A percentile compares a stretch with the other conserved stretches of the same genome.
Evolutionary conservation across 2,329 filamentous ascomycete species (phyloP).

Genomic region (Nemania sp.): DNA sequence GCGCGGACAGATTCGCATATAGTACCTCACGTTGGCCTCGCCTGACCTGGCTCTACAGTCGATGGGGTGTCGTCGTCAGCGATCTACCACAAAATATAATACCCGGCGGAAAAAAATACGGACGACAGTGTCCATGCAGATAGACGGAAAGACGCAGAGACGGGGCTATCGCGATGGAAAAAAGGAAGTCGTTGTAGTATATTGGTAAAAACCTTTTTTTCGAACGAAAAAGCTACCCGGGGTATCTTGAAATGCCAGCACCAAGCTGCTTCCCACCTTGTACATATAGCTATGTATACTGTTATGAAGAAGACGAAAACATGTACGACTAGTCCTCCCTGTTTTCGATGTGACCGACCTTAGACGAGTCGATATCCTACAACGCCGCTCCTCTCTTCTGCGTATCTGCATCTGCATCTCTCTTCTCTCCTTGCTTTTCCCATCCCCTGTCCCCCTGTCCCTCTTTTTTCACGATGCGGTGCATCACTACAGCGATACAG

Average conservation of each 20-base stretch:
- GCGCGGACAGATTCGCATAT: too few species aligned
- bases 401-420: too few species aligned
- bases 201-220: conserved; percentile 2
- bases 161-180: too few species aligned
- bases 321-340: not conserved
- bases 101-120: too few species aligned
- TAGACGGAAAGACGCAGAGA: not conserved
- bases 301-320: not conserved
- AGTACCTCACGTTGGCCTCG: too few species aligned
- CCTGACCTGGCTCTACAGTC: too few species aligned
- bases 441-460: too few species aligned
- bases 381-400: too few species aligned
- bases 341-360: not conserved
- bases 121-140: too few species aligned
- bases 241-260: conserved; percentile 10
- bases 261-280: not conserved
- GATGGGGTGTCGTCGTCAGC: too few species aligned
- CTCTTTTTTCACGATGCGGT: not conserved
- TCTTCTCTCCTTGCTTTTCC: too few species aligned
- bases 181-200: not conserved
- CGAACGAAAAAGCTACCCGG: conserved; percentile 1
- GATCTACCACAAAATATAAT: too few species aligned
- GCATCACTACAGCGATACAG: not conserved
- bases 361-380: not conserved
- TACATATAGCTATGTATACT: conserved; percentile 3